Evolutionary conservation across 768 basidiomycete species (phyloP).

Genomic region (Psilocybe cyanescens): DNA sequence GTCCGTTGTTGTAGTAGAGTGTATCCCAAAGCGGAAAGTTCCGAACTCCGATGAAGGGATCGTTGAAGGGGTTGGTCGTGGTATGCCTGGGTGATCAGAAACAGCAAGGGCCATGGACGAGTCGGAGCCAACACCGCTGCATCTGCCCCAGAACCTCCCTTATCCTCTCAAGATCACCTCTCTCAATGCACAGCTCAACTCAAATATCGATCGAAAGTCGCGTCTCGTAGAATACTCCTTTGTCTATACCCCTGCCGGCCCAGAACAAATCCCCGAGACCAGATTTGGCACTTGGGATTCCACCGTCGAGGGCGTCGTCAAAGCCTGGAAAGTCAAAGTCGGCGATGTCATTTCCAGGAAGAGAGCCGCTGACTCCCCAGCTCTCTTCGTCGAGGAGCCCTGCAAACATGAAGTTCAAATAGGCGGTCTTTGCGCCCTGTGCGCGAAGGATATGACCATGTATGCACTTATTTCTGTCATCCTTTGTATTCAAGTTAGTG

Average conservation of each 20-base stretch:
- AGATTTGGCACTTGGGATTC: constrained; percentile 93
- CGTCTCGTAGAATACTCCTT: constrained; percentile 87
- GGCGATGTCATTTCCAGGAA: constrained; percentile 68
- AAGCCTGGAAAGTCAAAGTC: constrained; percentile 67
- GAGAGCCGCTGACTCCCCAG: constrained; percentile 61
- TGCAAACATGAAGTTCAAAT: constrained; percentile 96
- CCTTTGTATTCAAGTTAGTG: constrained; percentile 12
- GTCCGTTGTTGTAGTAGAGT: constrained; percentile 20
- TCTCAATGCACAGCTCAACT: constrained; percentile 52
- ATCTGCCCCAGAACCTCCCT: constrained; percentile 77
- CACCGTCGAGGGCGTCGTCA: constrained; percentile 78
- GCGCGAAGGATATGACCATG: constrained; percentile 95
- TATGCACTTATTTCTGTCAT: constrained; percentile 40
- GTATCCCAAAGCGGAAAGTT: constrained; percentile 2
- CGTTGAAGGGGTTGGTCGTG: neutral
- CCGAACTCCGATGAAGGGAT: constrained; percentile 27
- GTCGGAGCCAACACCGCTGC: constrained; percentile 71
- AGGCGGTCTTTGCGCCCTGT: constrained; percentile 89
- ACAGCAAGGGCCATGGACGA: constrained; percentile 39
- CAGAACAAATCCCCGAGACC: constrained; percentile 58
- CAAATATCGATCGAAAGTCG: constrained; percentile 67
- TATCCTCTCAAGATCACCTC: constrained; percentile 86
- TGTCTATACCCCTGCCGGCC: constrained; percentile 48
- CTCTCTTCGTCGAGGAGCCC: constrained; percentile 79
- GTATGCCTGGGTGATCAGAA: constrained; percentile 11